Percentiles rank a stretch among this genome's conserved stretches.
Conservation (phyloP, 768 basidiomycete species). For the Trametes meyenii region DNA sequence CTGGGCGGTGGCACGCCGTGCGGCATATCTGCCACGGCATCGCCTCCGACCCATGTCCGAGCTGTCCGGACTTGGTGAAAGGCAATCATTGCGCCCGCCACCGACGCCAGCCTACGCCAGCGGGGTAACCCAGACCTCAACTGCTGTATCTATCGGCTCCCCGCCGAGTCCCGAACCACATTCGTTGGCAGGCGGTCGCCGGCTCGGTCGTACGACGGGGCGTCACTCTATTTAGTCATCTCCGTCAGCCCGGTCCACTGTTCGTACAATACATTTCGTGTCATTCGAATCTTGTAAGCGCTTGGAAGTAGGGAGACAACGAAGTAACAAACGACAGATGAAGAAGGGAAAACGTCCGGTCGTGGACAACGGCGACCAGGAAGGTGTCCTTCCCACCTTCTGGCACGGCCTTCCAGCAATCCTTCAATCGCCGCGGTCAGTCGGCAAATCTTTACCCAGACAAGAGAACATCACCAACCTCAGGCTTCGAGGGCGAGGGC, state of each 20-base stretch:
- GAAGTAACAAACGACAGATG: slow-evolving; percentile 10
- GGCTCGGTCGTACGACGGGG: not conserved
- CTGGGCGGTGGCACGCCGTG: not conserved
- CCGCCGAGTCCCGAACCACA: not conserved
- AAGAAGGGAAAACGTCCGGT: slow-evolving; percentile 10
- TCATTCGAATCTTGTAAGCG: slow-evolving; percentile 17
- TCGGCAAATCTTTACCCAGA: not conserved
- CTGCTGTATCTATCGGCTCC: not conserved
- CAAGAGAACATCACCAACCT: slow-evolving; percentile 31
- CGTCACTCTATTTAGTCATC: not conserved
- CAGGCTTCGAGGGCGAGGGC: slow-evolving; percentile 43
- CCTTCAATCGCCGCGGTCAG: not conserved
- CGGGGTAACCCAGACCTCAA: not conserved
- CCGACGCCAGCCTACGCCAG: not conserved
- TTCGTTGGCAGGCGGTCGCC: not conserved
- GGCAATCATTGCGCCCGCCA: slow-evolving; percentile 12
- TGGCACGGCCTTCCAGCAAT: not conserved
- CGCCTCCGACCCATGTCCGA: not conserved
- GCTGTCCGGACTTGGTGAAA: not conserved
- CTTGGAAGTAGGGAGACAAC: not conserved
- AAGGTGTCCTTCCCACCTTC: slow-evolving; percentile 11
- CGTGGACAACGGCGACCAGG: slow-evolving; percentile 15
- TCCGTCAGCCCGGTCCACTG: not conserved
- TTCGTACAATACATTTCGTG: slow-evolving; percentile 20
- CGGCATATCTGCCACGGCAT: slow-evolving; percentile 3